A percentile compares a stretch with the other conserved stretches of the same genome.
phyloP scores from a whole-genome alignment of 148 eudicot species.

The Polygonum aviculare region DNA sequence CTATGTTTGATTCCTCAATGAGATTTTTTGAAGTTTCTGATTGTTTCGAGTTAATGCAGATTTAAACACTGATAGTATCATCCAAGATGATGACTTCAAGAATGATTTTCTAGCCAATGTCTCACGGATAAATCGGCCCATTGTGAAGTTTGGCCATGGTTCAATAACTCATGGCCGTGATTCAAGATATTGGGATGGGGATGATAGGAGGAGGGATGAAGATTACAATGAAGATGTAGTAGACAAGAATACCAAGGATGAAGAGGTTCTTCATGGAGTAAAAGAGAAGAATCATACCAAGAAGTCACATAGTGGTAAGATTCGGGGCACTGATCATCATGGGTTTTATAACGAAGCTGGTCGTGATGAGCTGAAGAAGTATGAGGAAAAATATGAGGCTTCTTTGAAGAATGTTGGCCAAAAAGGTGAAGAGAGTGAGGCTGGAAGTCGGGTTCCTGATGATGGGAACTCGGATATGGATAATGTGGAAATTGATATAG shows the following conservation, averaged over 20 bases:
- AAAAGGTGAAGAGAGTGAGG: constrained; percentile 24
- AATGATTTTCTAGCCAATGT: constrained; percentile 85
- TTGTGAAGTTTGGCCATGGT: constrained; percentile 71
- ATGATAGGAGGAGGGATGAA: constrained; percentile 97
- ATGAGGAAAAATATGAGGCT: constrained; percentile 86
- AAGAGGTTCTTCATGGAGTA: constrained; percentile 21
- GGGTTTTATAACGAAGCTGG: constrained; percentile 95
- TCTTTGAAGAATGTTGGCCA: constrained; percentile 55
- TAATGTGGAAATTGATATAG: constrained; percentile 38
- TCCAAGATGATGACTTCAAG: constrained; percentile 48
- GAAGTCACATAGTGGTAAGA: constrained; percentile 24
- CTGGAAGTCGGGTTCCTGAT: constrained; percentile 23
- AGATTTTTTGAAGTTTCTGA: constrained; percentile 15
- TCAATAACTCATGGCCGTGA: constrained; percentile 76
- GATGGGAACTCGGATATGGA: constrained; percentile 29
- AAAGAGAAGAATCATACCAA: constrained; percentile 22
- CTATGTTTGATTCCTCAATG: not conserved
- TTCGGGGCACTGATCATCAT: constrained; percentile 27
- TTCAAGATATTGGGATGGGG: constrained; percentile 93
- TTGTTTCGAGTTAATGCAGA: constrained; percentile 40
- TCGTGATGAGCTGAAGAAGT: constrained; percentile 73
- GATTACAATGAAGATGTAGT: constrained; percentile 70
- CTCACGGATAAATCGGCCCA: constrained; percentile 42
- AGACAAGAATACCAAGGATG: constrained; percentile 32
- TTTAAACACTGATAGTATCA: constrained; percentile 16